Percentiles rank a stretch among this genome's conserved stretches.
Evolutionary conservation across 2,329 filamentous ascomycete genomes (phyloP).

Genomic region (Albifimbria verrucaria): DNA sequence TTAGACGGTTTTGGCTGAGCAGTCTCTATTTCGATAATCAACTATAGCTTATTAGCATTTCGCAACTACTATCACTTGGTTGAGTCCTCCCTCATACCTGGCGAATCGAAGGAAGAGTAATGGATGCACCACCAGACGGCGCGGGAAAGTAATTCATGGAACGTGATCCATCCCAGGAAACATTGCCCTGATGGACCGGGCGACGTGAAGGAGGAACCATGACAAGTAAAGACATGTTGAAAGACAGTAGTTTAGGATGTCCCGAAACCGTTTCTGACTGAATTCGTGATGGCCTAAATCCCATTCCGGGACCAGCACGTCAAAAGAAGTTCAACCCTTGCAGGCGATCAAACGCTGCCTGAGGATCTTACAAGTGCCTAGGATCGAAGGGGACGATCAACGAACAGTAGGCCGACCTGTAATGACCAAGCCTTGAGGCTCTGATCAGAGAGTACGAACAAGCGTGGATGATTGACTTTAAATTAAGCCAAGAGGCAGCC

Average conservation of each 20-base stretch:
- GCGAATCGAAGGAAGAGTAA: conserved; percentile 50
- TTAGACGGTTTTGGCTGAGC: too few species aligned
- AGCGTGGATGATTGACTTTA: too few species aligned
- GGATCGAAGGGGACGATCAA: too few species aligned
- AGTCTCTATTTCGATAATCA: too few species aligned
- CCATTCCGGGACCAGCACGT: conserved; percentile 37
- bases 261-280: conserved; percentile 22
- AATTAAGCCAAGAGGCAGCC: too few species aligned
- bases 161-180: conserved; percentile 36
- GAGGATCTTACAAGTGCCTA: too few species aligned
- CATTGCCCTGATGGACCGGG: conserved; percentile 36
- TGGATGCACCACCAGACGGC: conserved; percentile 34
- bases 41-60: too few species aligned
- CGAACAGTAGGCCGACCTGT: too few species aligned
- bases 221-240: conserved; percentile 49
- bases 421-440: too few species aligned
- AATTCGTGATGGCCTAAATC: conserved; percentile 34
- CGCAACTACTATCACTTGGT: neutral
- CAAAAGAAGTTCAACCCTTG: too few species aligned
- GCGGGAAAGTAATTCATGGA: conserved; percentile 30
- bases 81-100: conserved; percentile 43
- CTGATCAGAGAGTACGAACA: too few species aligned
- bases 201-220: conserved; percentile 41
- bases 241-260: conserved; percentile 15
- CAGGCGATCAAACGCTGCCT: too few species aligned